Conservation (phyloP, 1,139 yeast species). For the Arxiozyma heterogenica region DNA sequence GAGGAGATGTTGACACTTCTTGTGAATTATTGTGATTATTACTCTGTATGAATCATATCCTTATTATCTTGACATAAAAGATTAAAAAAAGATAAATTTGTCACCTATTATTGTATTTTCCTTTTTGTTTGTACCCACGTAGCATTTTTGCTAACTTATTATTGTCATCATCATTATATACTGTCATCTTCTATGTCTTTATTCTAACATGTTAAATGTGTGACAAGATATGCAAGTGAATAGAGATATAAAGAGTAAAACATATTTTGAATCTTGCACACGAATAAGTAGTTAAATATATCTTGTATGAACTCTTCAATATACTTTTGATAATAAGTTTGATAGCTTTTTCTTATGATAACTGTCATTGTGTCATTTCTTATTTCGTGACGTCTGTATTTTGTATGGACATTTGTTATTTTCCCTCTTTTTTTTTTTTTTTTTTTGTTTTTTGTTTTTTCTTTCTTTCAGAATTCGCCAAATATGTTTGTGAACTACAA, state of each 20-base stretch:
- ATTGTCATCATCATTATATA: too few relatives aligned
- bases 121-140: neutral
- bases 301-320: neutral
- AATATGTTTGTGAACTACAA: neutral
- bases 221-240: neutral
- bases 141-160: too few relatives aligned
- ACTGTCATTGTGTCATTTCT: neutral
- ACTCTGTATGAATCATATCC: neutral
- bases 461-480: neutral
- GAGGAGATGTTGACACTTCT: too few relatives aligned
- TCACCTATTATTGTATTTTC: neutral
- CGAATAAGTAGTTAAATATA: too few relatives aligned
- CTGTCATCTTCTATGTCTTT: neutral
- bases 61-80: too few relatives aligned
- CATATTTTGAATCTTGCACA: neutral
- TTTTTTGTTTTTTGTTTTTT: too few relatives aligned
- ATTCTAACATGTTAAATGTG: neutral
- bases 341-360: too few relatives aligned
- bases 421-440: too few relatives aligned
- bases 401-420: neutral
- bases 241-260: too few relatives aligned
- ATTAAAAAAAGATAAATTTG: neutral
- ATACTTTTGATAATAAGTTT: neutral
- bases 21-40: neutral
- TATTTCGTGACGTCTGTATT: neutral